These are phyloP conservation scores for Neckera pumila DNA, from an alignment of 225 moss, liverwort and hornwort species.

Conservation along the genomic window DNA sequence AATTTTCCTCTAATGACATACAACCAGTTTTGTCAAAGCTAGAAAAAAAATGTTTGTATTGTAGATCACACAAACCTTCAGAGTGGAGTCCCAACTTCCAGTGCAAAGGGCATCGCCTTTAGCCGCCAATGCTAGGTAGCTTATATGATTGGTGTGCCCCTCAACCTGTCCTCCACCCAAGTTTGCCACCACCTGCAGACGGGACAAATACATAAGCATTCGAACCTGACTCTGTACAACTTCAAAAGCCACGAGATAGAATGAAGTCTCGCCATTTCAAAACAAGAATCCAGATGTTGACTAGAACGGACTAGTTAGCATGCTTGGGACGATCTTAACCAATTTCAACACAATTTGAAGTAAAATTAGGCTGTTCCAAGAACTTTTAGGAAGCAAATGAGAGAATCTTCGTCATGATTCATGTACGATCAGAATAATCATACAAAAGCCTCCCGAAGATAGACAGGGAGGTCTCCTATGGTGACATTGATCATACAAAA, in stretches of 20 bases:
- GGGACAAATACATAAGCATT: neutral
- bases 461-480: neutral
- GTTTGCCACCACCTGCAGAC: constrained; percentile 41
- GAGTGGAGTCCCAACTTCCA: constrained; percentile 90
- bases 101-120: constrained; percentile 98
- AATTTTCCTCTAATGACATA: neutral
- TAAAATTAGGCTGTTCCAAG: neutral
- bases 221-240: neutral
- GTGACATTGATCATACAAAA: neutral
- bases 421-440: neutral
- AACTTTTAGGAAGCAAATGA: neutral
- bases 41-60: neutral
- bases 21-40: neutral
- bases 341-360: neutral
- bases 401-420: neutral
- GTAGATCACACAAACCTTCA: constrained; percentile 45
- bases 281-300: neutral
- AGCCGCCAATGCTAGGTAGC: constrained; percentile 73
- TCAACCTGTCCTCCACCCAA: constrained; percentile 42
- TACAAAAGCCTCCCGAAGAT: neutral
- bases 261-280: neutral
- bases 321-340: neutral
- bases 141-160: constrained; percentile 72
- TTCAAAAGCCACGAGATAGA: neutral
- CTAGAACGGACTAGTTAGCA: neutral